Conservation (phyloP, 1,284 basidiomycete genomes). For the Irpex sp. region DNA sequence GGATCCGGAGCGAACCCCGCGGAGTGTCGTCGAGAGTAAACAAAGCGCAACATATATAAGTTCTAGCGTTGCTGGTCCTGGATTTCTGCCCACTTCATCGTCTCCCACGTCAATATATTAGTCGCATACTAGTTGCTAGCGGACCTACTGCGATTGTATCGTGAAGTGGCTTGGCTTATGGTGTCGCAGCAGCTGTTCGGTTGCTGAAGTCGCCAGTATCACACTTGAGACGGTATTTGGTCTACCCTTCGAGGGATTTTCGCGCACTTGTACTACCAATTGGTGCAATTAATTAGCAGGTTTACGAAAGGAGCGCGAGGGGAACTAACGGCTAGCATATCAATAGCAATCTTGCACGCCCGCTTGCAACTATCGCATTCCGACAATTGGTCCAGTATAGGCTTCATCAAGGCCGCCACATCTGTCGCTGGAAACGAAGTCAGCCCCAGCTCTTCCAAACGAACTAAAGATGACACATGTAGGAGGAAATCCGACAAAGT, state of each 20-base stretch:
- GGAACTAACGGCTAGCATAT: slow-evolving; percentile 56
- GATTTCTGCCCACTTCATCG: too few species aligned
- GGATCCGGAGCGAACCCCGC: too few species aligned
- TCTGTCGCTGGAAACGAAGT: slow-evolving; percentile 44
- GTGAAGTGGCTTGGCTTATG: too few species aligned
- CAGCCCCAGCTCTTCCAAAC: neutral
- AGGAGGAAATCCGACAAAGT: neutral
- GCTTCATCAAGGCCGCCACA: slow-evolving; percentile 56
- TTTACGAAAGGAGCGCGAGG: neutral
- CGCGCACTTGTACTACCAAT: slow-evolving; percentile 55
- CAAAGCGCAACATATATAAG: too few species aligned
- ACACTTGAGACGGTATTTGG: slow-evolving; percentile 12
- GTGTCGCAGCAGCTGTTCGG: neutral
- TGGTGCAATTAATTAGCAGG: neutral
- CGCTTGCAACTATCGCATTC: slow-evolving; percentile 49
- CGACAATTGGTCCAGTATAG: slow-evolving; percentile 34
- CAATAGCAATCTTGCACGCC: slow-evolving; percentile 54
- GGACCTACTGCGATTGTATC: too few species aligned
- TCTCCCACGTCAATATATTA: too few species aligned
- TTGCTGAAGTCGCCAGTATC: neutral
- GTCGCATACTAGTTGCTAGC: too few species aligned
- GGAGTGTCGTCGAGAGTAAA: too few species aligned
- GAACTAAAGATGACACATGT: neutral
- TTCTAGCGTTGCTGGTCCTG: too few species aligned
- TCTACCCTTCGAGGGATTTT: slow-evolving; percentile 37